Evolutionary conservation across 176 grass and related monocot species (phyloP).

Genomic region (Aegilops longissima): DNA sequence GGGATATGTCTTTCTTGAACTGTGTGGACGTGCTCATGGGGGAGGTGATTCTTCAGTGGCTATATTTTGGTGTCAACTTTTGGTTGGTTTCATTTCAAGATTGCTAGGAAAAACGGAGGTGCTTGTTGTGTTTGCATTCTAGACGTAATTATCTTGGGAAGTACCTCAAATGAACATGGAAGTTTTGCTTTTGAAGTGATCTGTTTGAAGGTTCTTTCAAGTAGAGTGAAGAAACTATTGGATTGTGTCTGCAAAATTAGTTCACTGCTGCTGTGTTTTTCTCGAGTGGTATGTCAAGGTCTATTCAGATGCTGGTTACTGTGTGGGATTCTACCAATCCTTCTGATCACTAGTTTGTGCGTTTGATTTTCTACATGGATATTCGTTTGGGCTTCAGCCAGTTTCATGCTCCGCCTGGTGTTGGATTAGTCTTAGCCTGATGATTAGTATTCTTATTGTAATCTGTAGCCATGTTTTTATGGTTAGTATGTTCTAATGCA

Average conservation of each 20-base stretch:
- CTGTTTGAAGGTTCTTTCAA: background rate
- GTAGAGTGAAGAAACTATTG: background rate
- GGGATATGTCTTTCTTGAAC: background rate
- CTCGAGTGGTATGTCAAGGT: background rate
- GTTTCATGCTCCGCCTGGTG: background rate
- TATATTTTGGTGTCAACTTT: background rate
- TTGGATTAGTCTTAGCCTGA: background rate
- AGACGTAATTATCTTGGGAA: background rate
- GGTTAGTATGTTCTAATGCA: background rate
- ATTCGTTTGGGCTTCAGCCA: background rate
- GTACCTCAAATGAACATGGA: background rate
- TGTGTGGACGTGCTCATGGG: background rate
- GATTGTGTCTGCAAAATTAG: background rate
- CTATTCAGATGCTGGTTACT: background rate
- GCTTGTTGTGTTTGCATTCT: background rate
- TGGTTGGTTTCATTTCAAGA: background rate
- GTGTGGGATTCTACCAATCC: no score
- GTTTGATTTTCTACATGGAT: background rate
- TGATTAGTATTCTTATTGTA: background rate
- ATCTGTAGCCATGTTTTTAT: background rate
- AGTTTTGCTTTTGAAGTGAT: background rate
- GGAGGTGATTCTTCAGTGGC: background rate
- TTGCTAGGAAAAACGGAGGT: background rate
- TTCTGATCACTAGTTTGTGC: no score
- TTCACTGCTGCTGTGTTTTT: background rate